Evolutionary conservation across 1,284 basidiomycete species (phyloP).

Genomic region (Sanguinoderma infundibulare): DNA sequence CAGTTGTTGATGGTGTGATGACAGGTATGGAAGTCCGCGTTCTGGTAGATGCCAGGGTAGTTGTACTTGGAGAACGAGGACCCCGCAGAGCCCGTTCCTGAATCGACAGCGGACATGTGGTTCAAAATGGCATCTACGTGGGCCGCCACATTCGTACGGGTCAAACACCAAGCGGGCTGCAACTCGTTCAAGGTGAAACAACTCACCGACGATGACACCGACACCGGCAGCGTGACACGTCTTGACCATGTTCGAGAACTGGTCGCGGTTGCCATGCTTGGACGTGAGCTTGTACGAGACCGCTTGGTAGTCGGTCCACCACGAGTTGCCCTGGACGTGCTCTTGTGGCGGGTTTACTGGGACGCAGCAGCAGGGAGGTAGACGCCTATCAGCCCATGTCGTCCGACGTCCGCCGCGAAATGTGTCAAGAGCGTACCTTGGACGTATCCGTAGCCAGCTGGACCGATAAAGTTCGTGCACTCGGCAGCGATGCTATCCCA

Average conservation of each 20-base stretch:
- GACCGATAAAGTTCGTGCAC: constrained; percentile 68
- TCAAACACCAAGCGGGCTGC: not conserved
- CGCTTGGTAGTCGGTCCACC: constrained; percentile 77
- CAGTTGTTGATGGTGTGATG: constrained; percentile 65
- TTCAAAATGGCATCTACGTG: constrained; percentile 62
- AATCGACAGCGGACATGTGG: constrained; percentile 59
- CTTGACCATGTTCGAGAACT: constrained; percentile 60
- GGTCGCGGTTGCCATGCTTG: constrained; percentile 58
- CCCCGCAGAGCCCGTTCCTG: constrained; percentile 54
- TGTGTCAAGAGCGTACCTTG: constrained; percentile 48
- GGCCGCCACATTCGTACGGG: not conserved
- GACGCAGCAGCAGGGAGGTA: not conserved
- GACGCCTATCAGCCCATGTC: not conserved
- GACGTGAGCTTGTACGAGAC: constrained; percentile 65
- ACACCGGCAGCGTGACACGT: constrained; percentile 67
- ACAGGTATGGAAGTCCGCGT: constrained; percentile 67
- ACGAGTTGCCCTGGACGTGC: constrained; percentile 53
- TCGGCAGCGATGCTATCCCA: constrained; percentile 63
- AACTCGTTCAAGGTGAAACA: not conserved
- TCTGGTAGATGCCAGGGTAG: constrained; percentile 60
- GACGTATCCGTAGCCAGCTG: constrained; percentile 67
- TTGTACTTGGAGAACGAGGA: constrained; percentile 57
- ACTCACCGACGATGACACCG: constrained; percentile 58
- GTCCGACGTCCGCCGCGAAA: not conserved
- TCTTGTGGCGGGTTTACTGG: constrained; percentile 55